Base-by-base conservation (phyloP, 176 grass and related monocot genomes). In the Hordeum marinum region DNA sequence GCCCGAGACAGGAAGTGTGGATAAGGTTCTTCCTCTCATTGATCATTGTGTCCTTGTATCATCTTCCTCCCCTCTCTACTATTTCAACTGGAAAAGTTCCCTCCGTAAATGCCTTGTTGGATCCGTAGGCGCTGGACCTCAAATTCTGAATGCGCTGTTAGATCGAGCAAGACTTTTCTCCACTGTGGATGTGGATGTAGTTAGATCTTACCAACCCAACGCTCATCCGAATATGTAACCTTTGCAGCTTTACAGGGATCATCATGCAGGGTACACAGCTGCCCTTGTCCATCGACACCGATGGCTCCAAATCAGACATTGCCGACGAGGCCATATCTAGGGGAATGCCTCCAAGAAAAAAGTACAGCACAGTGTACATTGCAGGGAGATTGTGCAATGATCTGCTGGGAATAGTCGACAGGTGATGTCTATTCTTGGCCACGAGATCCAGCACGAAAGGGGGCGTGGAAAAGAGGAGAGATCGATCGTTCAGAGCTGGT, bases 191-290 rank as follows among this genome's bases (percentile, higher is more conserved):
- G 66, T 59, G 48, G 46, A 21, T 82, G 66, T 58, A 57, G 64
- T 25, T 80, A 29, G 42, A 80, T 80, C 27, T 68, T 80, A 31
- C 78, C 63, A 68, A 80, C 78, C 31, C 36, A 68, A 68, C 35
- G 8, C 79, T 36, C 34, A 11, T 81, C 79, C 43, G 31, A 23
- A 50, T 46, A 74, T 29, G 0, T 29, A 68, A 54, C 26, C 2
- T 14, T 64, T 68, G 63, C 42, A 81, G 78, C 78, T 81, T 81
- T 68, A 37, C 63, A 81, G 29, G 13, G 29, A 68, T 35, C 52
- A 81, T 76, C 0, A 76, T 76, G 71, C 27, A 54, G 31, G 70
- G 41, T 27, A 74, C 54, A 57, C 54, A 57, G 7, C 17, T 57
- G 54, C 54, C 20, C 27, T 7, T 23, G 12, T 23, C 39, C 9